Conservation (phyloP, 177 flowering plant species). For the Viscum album region DNA sequence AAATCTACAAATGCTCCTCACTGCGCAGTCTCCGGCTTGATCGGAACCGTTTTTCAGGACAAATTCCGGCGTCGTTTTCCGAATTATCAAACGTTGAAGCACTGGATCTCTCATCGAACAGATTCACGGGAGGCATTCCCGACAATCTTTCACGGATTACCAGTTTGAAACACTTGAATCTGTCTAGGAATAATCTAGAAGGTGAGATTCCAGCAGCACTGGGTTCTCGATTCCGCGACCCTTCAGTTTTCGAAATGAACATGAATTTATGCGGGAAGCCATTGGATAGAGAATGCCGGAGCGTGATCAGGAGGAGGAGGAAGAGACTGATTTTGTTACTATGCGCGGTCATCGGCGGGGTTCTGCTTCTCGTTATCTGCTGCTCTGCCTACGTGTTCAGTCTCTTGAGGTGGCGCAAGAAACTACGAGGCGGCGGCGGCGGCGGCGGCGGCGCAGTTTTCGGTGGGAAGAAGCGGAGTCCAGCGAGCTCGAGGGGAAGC, state of each 20-base stretch:
- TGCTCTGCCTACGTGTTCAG: slow-evolving; percentile 45
- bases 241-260: slow-evolving; percentile 39
- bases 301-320: slow-evolving; percentile 21
- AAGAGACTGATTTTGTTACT: slow-evolving; percentile 39
- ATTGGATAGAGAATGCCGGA: slow-evolving; percentile 28
- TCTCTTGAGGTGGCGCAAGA: slow-evolving; percentile 45
- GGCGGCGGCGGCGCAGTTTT: slow-evolving; percentile 13
- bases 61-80: slow-evolving; percentile 42
- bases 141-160: slow-evolving; percentile 25
- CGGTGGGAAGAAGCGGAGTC: slow-evolving; percentile 58
- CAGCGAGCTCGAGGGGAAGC: slow-evolving; percentile 15
- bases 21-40: slow-evolving; percentile 30
- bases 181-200: slow-evolving; percentile 46
- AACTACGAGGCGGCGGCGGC: slow-evolving; percentile 16
- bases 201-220: slow-evolving; percentile 50
- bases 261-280: slow-evolving; percentile 55
- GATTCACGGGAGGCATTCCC: slow-evolving; percentile 48
- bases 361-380: slow-evolving; percentile 28
- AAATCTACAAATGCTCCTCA: slow-evolving; percentile 30
- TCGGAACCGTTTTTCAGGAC: slow-evolving; percentile 43
- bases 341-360: slow-evolving; percentile 30
- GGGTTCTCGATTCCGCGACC: slow-evolving; percentile 40
- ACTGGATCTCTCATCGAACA: slow-evolving; percentile 46
- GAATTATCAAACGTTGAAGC: slow-evolving; percentile 26
- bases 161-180: slow-evolving; percentile 32